Evolutionary conservation across 2,329 filamentous ascomycete genomes (phyloP).

Genomic region (Cercospora beticola): DNA sequence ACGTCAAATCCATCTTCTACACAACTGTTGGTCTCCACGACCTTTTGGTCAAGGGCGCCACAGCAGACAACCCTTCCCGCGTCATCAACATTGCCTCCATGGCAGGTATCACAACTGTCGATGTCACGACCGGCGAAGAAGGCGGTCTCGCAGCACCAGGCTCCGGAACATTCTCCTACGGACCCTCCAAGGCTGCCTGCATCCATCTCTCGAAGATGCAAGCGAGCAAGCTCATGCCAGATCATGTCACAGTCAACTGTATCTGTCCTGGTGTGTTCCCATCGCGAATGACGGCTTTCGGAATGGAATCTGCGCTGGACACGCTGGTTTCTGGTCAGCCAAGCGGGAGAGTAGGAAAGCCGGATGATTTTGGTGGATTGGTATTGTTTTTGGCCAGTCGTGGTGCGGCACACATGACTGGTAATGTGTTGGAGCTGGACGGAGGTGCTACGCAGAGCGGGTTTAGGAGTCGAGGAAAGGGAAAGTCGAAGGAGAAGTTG

Average conservation of each 20-base stretch:
- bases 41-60: slow-evolving; percentile 45
- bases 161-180: slow-evolving; percentile 44
- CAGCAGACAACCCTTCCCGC: slow-evolving; percentile 44
- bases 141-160: slow-evolving; percentile 55
- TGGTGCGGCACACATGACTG: slow-evolving; percentile 49
- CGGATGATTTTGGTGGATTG: slow-evolving; percentile 50
- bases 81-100: slow-evolving; percentile 51
- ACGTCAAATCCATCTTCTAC: slow-evolving; percentile 43
- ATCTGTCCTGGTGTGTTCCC: slow-evolving; percentile 58
- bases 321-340: slow-evolving; percentile 49
- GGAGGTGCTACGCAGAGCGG: slow-evolving; percentile 48
- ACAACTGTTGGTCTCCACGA: slow-evolving; percentile 50
- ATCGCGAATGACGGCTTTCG: slow-evolving; percentile 55
- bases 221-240: slow-evolving; percentile 52
- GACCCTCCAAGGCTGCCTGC: slow-evolving; percentile 52
- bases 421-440: slow-evolving; percentile 51
- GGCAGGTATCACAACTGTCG: slow-evolving; percentile 45
- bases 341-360: slow-evolving; percentile 49
- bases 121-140: slow-evolving; percentile 47
- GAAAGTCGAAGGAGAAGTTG: slow-evolving; percentile 26
- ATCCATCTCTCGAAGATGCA: slow-evolving; percentile 58
- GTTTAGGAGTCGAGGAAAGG: slow-evolving; percentile 40
- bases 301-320: slow-evolving; percentile 51
- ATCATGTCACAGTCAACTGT: slow-evolving; percentile 56
- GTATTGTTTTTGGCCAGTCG: slow-evolving; percentile 46